These are phyloP conservation scores for Botrytis galanthina DNA, from an alignment of 2,329 filamentous ascomycete species.

Conservation along the genomic window DNA sequence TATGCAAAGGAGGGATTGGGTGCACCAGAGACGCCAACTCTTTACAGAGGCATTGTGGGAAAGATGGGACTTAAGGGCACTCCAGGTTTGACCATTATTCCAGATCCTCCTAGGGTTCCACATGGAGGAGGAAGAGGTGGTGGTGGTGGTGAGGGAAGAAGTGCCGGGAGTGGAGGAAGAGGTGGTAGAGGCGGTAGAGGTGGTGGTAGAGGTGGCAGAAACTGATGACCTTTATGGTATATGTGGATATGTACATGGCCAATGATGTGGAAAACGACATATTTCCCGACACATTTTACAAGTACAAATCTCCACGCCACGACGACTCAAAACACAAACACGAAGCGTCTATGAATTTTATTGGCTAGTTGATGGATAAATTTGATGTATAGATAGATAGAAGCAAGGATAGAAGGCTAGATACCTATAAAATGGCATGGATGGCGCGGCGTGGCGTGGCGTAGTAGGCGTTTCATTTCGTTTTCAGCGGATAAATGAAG, in stretches of 20 bases:
- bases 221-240: neutral
- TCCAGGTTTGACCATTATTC: conserved; percentile 48
- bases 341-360: neutral
- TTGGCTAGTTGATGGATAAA: neutral
- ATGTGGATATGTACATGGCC: neutral
- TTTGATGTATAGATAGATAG: neutral
- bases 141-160: conserved; percentile 21
- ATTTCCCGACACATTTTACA: neutral
- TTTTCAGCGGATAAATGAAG: neutral
- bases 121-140: conserved; percentile 25
- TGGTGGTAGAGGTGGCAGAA: neutral
- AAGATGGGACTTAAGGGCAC: conserved; percentile 59
- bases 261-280: neutral
- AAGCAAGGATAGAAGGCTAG: neutral
- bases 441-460: neutral
- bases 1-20: conserved; percentile 50
- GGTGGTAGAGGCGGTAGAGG: neutral
- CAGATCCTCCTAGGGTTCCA: conserved; percentile 41
- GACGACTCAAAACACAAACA: neutral
- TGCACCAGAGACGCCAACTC: conserved; percentile 46
- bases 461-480: neutral
- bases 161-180: conserved; percentile 10
- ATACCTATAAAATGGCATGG: conserved; percentile 1
- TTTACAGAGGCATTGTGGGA: conserved; percentile 48
- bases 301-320: neutral